A percentile compares a stretch with the other conserved stretches of the same genome.
These are phyloP conservation scores for Macrolepiota dolichaula DNA, from an alignment of 768 basidiomycete genomes.

Conservation along the genomic window DNA sequence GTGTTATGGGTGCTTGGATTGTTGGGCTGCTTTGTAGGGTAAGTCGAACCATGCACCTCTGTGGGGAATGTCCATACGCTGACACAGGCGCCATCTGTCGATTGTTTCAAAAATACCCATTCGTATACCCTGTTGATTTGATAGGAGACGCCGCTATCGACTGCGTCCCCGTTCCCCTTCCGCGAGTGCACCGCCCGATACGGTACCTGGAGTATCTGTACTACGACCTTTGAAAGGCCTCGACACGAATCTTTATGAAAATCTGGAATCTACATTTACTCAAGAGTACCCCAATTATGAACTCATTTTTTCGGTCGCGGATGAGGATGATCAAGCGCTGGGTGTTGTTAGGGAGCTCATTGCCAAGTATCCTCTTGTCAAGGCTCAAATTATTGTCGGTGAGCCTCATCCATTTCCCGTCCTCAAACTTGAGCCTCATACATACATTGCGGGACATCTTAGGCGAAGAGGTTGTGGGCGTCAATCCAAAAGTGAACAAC, in stretches of 20 bases:
- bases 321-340: slow-evolving; percentile 86
- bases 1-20: slow-evolving; percentile 63
- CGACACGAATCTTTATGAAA: slow-evolving; percentile 94
- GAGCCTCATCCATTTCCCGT: slow-evolving; percentile 17
- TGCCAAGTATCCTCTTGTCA: slow-evolving; percentile 71
- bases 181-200: slow-evolving; percentile 38
- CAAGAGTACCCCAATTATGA: slow-evolving; percentile 94
- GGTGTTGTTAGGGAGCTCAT: slow-evolving; percentile 75
- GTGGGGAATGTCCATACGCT: background rate
- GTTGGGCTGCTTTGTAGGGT: slow-evolving; percentile 71
- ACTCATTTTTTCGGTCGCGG: slow-evolving; percentile 88
- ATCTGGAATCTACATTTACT: slow-evolving; percentile 87
- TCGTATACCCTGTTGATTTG: background rate
- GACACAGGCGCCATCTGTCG: background rate
- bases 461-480: slow-evolving; percentile 84
- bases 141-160: slow-evolving; percentile 75
- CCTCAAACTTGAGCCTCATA: background rate
- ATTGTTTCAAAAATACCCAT: background rate
- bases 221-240: slow-evolving; percentile 93
- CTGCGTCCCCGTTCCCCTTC: slow-evolving; percentile 61
- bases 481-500: slow-evolving; percentile 98
- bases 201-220: slow-evolving; percentile 87
- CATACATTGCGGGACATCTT: slow-evolving; percentile 6
- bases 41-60: slow-evolving; percentile 25
- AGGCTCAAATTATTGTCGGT: slow-evolving; percentile 78